Evolutionary conservation across 2,329 filamentous ascomycete species (phyloP), one percentile per base, ranked within the genome.

Genomic region (Colletotrichum nymphaeae): DNA sequence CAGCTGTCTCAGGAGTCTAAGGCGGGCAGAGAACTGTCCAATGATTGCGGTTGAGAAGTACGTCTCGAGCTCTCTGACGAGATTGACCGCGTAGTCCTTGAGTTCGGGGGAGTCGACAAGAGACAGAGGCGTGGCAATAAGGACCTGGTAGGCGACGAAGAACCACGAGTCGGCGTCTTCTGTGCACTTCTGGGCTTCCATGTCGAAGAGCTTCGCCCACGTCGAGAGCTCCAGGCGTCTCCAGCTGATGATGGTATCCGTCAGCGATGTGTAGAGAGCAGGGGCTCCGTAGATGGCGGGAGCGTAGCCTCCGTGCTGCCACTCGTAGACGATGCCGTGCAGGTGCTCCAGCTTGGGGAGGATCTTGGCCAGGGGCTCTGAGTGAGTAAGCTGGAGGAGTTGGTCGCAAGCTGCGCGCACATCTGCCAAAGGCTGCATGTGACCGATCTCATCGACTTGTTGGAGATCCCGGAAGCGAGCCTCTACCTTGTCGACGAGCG

Each of bases 91-190:
- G 80, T 97, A 94, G 19, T 84, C 81, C 46, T 86, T 84, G 70
- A 97, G 83, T 59, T 92, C 89, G 1, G 86, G 87, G 28, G 88
- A 87, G 69, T 90, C 87, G 1, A 89, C 85, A 73, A 96, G 88
- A 24, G 90, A 88, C 67, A 94, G 86, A 0, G 95, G 93, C 11
- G 92, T 93, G 3, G 92, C 93, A 76, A 99, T 89, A 55, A 97
- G 90, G 5, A 93, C 94, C 82, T 98, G 95, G 78, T 98, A 99
- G 1, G 96, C 95, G 73, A 98, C 89, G 78, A 98, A 99, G 93
- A 95, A 99, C 97, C 97, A 99, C 19, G 93, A 93, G 77, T 92
- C 92, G 2, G 96, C 95, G 78, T 95, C 93, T 62, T 94, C 89
- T 26, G 92, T 87, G 77, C 92, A 95, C 78, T 93, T 95, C 66